Evolutionary conservation across 2,329 filamentous ascomycete species (phyloP), one percentile per base, ranked within the genome.

Genomic region (Grosmannia serpens): DNA sequence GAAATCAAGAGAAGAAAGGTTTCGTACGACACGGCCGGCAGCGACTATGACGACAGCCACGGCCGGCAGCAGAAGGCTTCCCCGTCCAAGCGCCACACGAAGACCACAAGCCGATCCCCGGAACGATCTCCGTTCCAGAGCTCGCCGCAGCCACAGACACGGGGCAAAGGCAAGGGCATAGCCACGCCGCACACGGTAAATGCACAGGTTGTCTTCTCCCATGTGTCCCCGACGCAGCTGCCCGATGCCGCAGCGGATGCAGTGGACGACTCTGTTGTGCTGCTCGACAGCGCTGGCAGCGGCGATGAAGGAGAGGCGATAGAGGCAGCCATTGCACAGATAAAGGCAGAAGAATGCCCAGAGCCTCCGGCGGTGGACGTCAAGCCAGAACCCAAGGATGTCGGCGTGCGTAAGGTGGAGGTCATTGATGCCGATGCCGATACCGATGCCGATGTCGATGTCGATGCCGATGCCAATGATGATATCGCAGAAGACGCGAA

Each of bases 1-100:
- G 52, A 57, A 0, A 17, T 50, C 4, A 64, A 64, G 55, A 58
- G 62, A 8, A 52, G 62, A 20, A 64, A 63, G 27, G 58, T 64
- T n/a, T 62, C 60, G 11, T 24, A 46, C 13, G 61, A 62, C 44
- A 29, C 51, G 52, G 24, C 22, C 33, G 47, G n/a, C 11, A 27
- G n/a, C 41, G 26, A 10, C 7, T 29, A 47, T 31, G 31, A 55
- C 6, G 17, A 31, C 15, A 52, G 17, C 6, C 29, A 20, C 22
- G 26, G 4, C 6, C 52, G 41, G 10, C 29, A 44, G 20, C 41
- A n/a, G 8, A 22, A 44, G 20, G 41, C 41, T 13, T 26, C 47
- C 1, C 29, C 46, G 3, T 11, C 22, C 17, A n/a, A 41, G 24
- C 31, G 17, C 2, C 20, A 33, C 24, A 31, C n/a, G 10, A 20